Conservation (phyloP, 2,329 filamentous ascomycete genomes). For the Cytospora piceae region DNA sequence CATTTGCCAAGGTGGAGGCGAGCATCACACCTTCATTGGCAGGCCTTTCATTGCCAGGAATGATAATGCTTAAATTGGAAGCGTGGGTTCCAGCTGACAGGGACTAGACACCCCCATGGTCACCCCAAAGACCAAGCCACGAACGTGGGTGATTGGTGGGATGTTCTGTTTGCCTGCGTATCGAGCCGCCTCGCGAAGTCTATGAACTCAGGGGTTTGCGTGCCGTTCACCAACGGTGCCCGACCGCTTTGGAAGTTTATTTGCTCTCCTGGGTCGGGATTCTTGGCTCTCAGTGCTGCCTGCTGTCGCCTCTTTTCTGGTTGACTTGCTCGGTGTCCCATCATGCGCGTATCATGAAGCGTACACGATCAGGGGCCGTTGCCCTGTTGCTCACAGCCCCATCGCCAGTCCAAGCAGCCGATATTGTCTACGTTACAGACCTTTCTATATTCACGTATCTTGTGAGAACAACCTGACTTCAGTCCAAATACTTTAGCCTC, state of each 20-base stretch:
- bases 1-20: not conserved
- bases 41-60: not conserved
- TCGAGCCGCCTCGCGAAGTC: not conserved
- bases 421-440: constrained; percentile 50
- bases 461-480: constrained; percentile 36
- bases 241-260: too few relatives aligned
- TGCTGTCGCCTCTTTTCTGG: too few relatives aligned
- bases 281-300: too few relatives aligned
- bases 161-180: not conserved
- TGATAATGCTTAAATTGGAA: not conserved
- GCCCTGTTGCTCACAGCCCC: not conserved
- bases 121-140: not conserved
- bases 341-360: not conserved
- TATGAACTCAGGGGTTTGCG: not conserved
- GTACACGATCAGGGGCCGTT: not conserved
- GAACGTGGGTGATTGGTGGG: not conserved
- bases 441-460: constrained; percentile 47
- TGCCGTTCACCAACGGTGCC: too few relatives aligned
- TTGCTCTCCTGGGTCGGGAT: too few relatives aligned
- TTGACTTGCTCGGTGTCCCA: not conserved
- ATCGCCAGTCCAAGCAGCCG: constrained; percentile 30
- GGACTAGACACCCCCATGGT: not conserved
- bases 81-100: not conserved
- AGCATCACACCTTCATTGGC: not conserved
- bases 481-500: too few relatives aligned